A percentile compares a stretch with the other conserved stretches of the same genome.
Conservation (phyloP, 2,329 filamentous ascomycete species). For the Rhinocladiella similis region DNA sequence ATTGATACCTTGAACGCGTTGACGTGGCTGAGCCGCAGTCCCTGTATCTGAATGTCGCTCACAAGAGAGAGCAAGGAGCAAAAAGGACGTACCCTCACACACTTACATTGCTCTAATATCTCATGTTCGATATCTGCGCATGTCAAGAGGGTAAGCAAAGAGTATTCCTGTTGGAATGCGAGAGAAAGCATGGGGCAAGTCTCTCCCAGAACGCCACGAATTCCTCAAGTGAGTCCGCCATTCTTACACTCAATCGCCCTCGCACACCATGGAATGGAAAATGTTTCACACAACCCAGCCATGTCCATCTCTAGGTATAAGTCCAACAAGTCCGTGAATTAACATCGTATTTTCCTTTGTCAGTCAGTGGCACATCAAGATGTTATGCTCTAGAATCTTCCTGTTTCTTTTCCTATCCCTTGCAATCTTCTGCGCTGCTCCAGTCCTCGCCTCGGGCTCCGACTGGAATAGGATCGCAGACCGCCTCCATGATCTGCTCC, state of each 20-base stretch:
- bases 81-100: no score
- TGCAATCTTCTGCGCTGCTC: constrained; percentile 1
- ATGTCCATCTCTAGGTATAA: constrained; percentile 17
- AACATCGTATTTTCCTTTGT: not conserved
- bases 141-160: no score
- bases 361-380: not conserved
- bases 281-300: constrained; percentile 14
- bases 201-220: not conserved
- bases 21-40: no score
- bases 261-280: constrained; percentile 4
- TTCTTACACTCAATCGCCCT: not conserved
- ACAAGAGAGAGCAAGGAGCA: no score
- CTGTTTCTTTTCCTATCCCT: not conserved
- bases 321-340: constrained; percentile 5
- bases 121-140: no score
- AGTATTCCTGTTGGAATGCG: not conserved
- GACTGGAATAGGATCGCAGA: constrained; percentile 10
- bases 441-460: not conserved
- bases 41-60: no score
- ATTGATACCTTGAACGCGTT: no score
- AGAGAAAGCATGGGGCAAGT: not conserved
- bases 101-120: no score
- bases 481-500: constrained; percentile 5
- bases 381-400: not conserved
- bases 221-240: not conserved